Evolutionary conservation across 2,329 filamentous ascomycete species (phyloP).

Genomic region (Penicillium decumbens): DNA sequence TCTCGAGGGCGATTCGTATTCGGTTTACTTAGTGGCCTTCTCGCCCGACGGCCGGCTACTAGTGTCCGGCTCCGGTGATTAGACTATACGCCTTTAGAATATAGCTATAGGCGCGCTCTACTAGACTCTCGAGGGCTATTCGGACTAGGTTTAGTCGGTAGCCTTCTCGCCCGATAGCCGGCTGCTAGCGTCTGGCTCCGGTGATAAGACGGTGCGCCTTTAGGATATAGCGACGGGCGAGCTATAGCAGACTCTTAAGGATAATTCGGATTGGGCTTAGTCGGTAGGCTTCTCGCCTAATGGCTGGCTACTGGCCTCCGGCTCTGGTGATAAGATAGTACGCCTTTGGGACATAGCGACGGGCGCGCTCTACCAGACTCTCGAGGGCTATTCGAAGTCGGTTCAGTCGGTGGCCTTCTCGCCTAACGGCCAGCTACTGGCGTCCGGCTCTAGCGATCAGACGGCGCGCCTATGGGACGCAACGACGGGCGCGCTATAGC

Average conservation of each 20-base stretch:
- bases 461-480: conserved; percentile 11
- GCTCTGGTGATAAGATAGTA: not conserved
- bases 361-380: not conserved
- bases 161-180: not conserved
- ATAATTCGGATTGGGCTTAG: no score
- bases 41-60: conserved; percentile 2
- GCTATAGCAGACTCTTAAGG: no score
- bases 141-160: not conserved
- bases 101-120: not conserved
- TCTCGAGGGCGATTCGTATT: no score
- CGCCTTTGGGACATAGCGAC: conserved; percentile 8
- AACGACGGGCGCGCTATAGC: no score
- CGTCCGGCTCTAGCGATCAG: no score
- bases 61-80: not conserved
- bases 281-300: conserved; percentile 5
- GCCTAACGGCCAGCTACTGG: no score
- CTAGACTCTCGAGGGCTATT: not conserved
- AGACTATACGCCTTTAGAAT: conserved; percentile 2
- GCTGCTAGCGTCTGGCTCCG: not conserved
- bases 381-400: no score
- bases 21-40: no score
- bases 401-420: no score
- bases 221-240: no score
- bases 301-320: not conserved
- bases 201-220: no score